These are phyloP conservation scores for Lasiodiplodia citricola DNA, from an alignment of 2,329 filamentous ascomycete species.

Conservation along the genomic window DNA sequence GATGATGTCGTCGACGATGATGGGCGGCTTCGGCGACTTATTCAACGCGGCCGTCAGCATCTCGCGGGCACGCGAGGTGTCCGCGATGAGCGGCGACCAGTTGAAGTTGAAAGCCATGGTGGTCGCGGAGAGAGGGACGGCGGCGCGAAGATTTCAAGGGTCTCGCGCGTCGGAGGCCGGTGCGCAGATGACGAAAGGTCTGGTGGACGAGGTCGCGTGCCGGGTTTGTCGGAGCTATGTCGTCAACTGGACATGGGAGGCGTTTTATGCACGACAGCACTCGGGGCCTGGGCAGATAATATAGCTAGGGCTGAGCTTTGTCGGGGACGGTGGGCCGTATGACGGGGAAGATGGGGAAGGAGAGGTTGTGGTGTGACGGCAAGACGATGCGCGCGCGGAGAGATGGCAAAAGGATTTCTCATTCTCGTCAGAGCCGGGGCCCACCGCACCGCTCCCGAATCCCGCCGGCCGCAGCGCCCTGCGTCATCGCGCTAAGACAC, in stretches of 20 bases:
- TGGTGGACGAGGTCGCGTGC: constrained; percentile 23
- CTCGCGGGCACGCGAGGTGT: constrained; percentile 89
- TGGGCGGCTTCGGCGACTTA: constrained; percentile 96
- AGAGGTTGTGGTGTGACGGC: constrained; percentile 26
- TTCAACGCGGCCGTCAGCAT: constrained; percentile 94
- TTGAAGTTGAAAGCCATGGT: constrained; percentile 99
- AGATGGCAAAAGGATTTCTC: constrained; percentile 24
- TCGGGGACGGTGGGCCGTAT: constrained; percentile 10
- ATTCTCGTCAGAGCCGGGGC: constrained; percentile 16
- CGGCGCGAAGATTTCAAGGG: background rate
- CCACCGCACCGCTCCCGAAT: constrained; percentile 4
- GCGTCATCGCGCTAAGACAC: constrained; percentile 22
- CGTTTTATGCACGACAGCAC: background rate
- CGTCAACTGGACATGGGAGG: constrained; percentile 12
- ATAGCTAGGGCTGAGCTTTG: constrained; percentile 7
- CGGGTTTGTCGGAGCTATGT: constrained; percentile 17
- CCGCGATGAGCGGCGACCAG: constrained; percentile 98
- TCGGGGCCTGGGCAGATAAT: background rate
- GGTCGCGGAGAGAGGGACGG: background rate
- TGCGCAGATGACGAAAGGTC: constrained; percentile 19
- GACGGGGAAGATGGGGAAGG: constrained; percentile 1
- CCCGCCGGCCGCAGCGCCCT: constrained; percentile 8
- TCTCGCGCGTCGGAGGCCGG: constrained; percentile 18
- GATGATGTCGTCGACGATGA: constrained; percentile 98
- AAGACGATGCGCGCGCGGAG: constrained; percentile 15